These are phyloP conservation scores for Globisporangium paddicum DNA, from an alignment of 352 stramenopile genomes.

Conservation along the genomic window DNA sequence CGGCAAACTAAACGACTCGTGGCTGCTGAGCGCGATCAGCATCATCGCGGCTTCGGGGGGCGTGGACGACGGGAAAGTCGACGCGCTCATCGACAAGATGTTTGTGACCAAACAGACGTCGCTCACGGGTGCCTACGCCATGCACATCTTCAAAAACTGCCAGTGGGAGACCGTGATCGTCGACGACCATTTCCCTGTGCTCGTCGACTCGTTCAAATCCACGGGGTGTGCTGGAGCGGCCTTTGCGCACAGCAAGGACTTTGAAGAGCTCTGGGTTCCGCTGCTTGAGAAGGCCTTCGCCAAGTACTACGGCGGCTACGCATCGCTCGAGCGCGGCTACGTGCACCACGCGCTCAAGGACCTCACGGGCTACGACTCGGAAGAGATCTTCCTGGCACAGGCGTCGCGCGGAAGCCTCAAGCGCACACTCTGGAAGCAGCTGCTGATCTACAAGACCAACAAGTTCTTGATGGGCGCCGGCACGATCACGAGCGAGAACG, in stretches of 20 bases:
- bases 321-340: constrained; percentile 77
- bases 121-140: constrained; percentile 87
- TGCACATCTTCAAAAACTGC: constrained; percentile 90
- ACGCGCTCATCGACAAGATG: constrained; percentile 84
- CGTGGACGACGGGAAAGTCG: constrained; percentile 86
- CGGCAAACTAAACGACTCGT: constrained; percentile 83
- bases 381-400: constrained; percentile 86
- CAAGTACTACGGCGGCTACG: constrained; percentile 91
- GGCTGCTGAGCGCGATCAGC: constrained; percentile 88
- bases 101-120: constrained; percentile 90
- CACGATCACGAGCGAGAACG: constrained; percentile 79
- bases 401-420: constrained; percentile 83
- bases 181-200: constrained; percentile 89
- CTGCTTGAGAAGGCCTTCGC: constrained; percentile 92
- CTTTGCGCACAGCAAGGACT: constrained; percentile 83
- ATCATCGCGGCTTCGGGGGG: constrained; percentile 89
- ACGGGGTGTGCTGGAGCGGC: constrained; percentile 69
- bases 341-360: constrained; percentile 89
- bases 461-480: constrained; percentile 90
- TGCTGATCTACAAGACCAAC: constrained; percentile 82
- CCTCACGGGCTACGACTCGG: constrained; percentile 83
- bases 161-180: constrained; percentile 93
- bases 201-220: constrained; percentile 43
- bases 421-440: constrained; percentile 87
- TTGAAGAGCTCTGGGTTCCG: constrained; percentile 91